Base-by-base conservation (phyloP, 2,329 filamentous ascomycete species). In the Pestalotiopsis sp. region DNA sequence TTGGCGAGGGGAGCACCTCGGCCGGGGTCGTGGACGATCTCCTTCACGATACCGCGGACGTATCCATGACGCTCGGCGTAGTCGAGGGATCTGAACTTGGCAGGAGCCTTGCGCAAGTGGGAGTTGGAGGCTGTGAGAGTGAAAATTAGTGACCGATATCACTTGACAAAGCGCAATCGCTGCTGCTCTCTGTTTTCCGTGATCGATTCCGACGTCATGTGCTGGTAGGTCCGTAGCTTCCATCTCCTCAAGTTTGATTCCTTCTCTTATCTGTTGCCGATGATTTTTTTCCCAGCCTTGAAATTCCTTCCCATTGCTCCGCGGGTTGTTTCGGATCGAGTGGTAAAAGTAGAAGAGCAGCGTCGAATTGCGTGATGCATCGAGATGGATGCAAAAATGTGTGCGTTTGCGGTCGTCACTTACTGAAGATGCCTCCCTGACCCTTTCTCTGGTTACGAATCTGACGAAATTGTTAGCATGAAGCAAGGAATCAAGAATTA, bases 21-120 rank as follows among this genome's bases (percentile, higher is more conserved):
- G 84, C 96, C 96, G 80, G 95, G 91, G 87, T 99, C 96, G 91
- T 99, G 96, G 86, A 99, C 93, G 86, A 98, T 98, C 82, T 98
- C 94, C 91, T 96, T 97, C 83, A 99, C 95, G 75, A 98, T 90
- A 86, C 96, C 96, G 79, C 96, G 93, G 82, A 97, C 88, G 89
- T 99, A 99, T 80, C 96, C 96, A 90, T 98, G 95, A 83, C 93
- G 91, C 89, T 98, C 95, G 83, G 94, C 91, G 85, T 90, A 99
- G 85, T 99, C 96, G 90, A 98, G 93, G 79, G 90, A 93, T 86
- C 96, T 90, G 92, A 99, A 98, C 87, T 97, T 93, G 82, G 95
- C 93, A 75, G 93, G 93, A 74, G 92, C 90, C 91, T 98, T 98
- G 89, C 96, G 95, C 82, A 98, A 91, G 86, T 93, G 92, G 86